Base-by-base conservation (phyloP, 2,329 filamentous ascomycete genomes). In the Aspergillus pseudoterreus region DNA sequence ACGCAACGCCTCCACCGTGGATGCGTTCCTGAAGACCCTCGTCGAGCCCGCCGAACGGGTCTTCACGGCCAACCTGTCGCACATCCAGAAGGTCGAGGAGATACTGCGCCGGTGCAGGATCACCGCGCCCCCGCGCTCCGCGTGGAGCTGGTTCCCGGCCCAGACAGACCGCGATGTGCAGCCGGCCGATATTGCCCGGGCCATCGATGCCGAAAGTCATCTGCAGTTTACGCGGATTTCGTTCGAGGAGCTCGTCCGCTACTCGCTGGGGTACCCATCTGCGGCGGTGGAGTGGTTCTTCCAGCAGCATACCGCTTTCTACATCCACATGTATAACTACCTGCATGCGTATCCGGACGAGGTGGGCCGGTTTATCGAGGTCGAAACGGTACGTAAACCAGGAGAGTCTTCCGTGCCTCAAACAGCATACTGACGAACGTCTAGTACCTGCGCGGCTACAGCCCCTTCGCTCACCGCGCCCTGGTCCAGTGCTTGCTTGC, bases 241-340 rank as follows among this genome's bases (percentile, higher is more conserved):
- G 3, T 73, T 74, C 38, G 70, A 73, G 50, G 70, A 72, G 33
- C 61, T 71, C 49, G 69, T 73, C 22, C 69, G 70, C 11, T 71
- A 69, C 49, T 65, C 71, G 9, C 53, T 74, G 32, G 68, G 69
- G 2, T 73, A 73, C 43, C 50, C 55, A 39, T 60, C 65, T 2
- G 41, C 55, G 10, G 64, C 65, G 4, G 65, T 73, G 9, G 63
- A 72, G 22, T 73, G 69, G 67, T 73, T 74, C 38, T 52, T 73
- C 6, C 57, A 65, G 5, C 71, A 73, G 46, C 71, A 74, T 54
- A 67, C 64, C 30, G 59, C 64, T 3, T 57, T 73, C 10, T 70
- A 67, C 50, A 61, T 67, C 27, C 59, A 69, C 45, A 53, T 74
- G 9, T 54, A 62, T 6, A 61, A 63, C 32, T 62, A 72, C 50